Evolutionary conservation across 164 flowering plant species (phyloP).

Genomic region (Sedum album): DNA sequence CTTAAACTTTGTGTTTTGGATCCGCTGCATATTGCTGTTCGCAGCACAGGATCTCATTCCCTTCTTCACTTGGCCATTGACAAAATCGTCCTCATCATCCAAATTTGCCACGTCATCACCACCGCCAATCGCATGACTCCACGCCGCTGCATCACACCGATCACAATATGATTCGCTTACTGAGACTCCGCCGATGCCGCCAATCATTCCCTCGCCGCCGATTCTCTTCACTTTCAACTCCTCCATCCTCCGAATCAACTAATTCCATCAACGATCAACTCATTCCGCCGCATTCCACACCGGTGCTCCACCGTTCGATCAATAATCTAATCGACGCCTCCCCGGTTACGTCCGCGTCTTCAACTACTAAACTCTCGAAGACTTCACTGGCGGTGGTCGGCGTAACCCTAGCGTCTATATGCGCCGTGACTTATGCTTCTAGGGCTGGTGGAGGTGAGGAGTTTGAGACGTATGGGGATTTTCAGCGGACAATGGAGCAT

Average conservation of each 20-base stretch:
- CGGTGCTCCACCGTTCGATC: constrained; percentile 16
- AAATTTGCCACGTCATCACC: constrained; percentile 2
- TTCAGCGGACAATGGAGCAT: neutral
- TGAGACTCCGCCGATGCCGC: neutral
- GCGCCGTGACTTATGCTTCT: neutral
- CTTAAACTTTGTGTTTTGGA: too few relatives aligned
- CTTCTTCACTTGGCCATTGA: too few relatives aligned
- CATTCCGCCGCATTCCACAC: constrained; percentile 19
- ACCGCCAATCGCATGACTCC: neutral
- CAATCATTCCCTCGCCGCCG: neutral
- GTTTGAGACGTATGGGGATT: neutral
- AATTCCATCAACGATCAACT: constrained; percentile 13
- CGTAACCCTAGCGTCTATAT: neutral
- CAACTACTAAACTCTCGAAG: neutral
- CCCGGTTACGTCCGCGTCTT: neutral
- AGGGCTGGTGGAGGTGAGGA: neutral
- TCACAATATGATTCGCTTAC: neutral
- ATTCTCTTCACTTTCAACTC: constrained; percentile 12
- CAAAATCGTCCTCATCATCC: too few relatives aligned
- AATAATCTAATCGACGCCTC: neutral
- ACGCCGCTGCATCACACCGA: too few relatives aligned
- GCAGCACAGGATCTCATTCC: too few relatives aligned
- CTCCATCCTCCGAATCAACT: constrained; percentile 6
- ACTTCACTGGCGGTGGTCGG: neutral
- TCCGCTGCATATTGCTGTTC: too few relatives aligned